Percentiles rank a stretch among this genome's conserved stretches.
phyloP scores from a whole-genome alignment of 352 stramenopile species.

The Albugo candida region DNA sequence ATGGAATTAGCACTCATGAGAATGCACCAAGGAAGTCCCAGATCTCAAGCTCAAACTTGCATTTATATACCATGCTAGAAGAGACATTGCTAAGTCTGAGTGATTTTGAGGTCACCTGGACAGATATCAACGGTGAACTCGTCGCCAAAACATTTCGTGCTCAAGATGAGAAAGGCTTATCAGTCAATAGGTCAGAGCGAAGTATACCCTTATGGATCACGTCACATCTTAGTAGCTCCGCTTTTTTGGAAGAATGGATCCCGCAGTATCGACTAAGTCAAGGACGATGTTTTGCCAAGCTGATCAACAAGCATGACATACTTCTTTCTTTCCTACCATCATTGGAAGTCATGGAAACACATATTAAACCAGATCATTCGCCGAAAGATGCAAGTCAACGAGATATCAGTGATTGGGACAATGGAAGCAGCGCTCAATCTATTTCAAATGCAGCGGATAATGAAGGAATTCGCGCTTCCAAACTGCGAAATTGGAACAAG shows the following conservation, averaged over 20 bases:
- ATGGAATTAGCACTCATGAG: conserved; percentile 7
- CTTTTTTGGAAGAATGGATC: conserved; percentile 19
- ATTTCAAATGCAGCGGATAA: neutral
- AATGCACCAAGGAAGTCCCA: neutral
- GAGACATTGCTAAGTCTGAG: conserved; percentile 50
- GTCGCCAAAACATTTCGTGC: conserved; percentile 7
- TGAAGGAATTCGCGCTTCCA: neutral
- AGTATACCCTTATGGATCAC: conserved; percentile 54
- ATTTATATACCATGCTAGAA: conserved; percentile 78
- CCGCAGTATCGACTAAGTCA: conserved; percentile 23
- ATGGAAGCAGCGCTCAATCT: neutral
- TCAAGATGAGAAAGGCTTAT: conserved; percentile 10
- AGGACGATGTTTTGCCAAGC: conserved; percentile 74
- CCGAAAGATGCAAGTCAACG: neutral
- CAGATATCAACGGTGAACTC: conserved; percentile 35
- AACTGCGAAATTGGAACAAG: neutral
- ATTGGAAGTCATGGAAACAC: conserved; percentile 27
- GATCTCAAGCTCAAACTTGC: conserved; percentile 39
- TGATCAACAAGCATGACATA: conserved; percentile 45
- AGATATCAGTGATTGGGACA: neutral
- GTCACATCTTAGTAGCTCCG: conserved; percentile 15
- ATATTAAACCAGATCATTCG: conserved; percentile 11
- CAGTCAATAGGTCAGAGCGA: conserved; percentile 27
- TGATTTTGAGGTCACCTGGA: conserved; percentile 75
- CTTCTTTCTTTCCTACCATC: conserved; percentile 63